Conservation (phyloP, 2,329 filamentous ascomycete species). For the Talaromyces verruculosus region DNA sequence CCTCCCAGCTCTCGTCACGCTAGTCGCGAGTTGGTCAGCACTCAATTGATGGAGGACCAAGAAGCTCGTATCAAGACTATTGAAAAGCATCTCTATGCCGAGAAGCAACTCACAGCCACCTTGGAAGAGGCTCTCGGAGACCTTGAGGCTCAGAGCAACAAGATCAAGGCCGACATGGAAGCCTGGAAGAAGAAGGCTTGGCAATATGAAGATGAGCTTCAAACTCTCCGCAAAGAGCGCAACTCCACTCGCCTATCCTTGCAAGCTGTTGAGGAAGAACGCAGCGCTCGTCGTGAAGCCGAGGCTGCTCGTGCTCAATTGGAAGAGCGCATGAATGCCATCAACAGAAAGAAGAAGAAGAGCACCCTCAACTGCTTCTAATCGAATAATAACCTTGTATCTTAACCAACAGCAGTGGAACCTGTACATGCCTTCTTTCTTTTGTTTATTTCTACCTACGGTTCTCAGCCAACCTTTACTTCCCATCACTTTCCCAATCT, state of each 20-base stretch:
- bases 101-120: constrained; percentile 93
- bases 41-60: constrained; percentile 89
- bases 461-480: background rate
- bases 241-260: constrained; percentile 64
- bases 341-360: constrained; percentile 88
- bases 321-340: constrained; percentile 90
- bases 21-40: constrained; percentile 76
- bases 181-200: constrained; percentile 83
- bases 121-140: constrained; percentile 94
- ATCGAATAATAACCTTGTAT: constrained; percentile 26
- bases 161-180: constrained; percentile 87
- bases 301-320: constrained; percentile 85
- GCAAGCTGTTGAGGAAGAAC: constrained; percentile 93
- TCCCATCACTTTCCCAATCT: constrained; percentile 19
- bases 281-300: constrained; percentile 84
- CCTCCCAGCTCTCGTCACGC: constrained; percentile 66
- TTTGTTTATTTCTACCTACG: background rate
- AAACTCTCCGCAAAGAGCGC: constrained; percentile 58
- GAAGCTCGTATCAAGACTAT: constrained; percentile 93
- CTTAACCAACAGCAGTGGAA: background rate
- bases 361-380: constrained; percentile 99
- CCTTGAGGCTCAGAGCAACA: constrained; percentile 86
- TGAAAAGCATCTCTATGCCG: constrained; percentile 92
- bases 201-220: constrained; percentile 66
- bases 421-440: background rate